Base-by-base conservation (phyloP, 805 yeast species). In the Candida orba region DNA sequence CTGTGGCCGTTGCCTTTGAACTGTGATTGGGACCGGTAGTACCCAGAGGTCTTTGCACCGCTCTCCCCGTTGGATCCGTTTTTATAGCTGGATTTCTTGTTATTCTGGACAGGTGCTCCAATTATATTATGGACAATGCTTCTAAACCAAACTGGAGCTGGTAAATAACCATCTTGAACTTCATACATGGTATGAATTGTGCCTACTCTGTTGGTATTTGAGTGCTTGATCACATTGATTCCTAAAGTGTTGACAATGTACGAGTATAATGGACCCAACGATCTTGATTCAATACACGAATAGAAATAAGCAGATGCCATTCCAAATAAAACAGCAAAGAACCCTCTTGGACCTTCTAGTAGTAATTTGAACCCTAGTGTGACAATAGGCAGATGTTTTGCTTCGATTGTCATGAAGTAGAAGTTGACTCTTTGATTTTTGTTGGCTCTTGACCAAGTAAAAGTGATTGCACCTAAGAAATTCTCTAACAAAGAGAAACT, bases 241-340 rank as follows among this genome's bases (percentile, higher is more conserved):
- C 56, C 57, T 17, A 53, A 44, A 4, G 48, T 44, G 24, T 50
- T 48, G 33, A 50, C 40, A 52, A 60, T 35, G 55, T 51, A 37
- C 52, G 62, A 41, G 52, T 62, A 57, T 27, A 71, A 57, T 3
- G 75, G 75, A 0, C 75, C 75, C 9, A 63, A 50, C 2, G 84
- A 73, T 30, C 66, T 63, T 0, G 82, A 75, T 52, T 78, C 83
- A 30, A 78, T 57, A 54, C 86, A 79, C 46, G 75, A 77, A 61
- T 79, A 79, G 14, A 76, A 50, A 52, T 79, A 79, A 0, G 80
- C 84, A 3, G 76, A 73, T 10, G 66, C 54, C 53, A 76, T 69
- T 2, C 86, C 84, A n/a, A 70, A 54, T 2, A 73, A 46, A 0
- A 73, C 64, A 41, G 68, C 66, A 6, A 67, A 52, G 44, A 72